phyloP scores from a whole-genome alignment of 352 stramenopile species.

The Elongisporangium prolatum region DNA sequence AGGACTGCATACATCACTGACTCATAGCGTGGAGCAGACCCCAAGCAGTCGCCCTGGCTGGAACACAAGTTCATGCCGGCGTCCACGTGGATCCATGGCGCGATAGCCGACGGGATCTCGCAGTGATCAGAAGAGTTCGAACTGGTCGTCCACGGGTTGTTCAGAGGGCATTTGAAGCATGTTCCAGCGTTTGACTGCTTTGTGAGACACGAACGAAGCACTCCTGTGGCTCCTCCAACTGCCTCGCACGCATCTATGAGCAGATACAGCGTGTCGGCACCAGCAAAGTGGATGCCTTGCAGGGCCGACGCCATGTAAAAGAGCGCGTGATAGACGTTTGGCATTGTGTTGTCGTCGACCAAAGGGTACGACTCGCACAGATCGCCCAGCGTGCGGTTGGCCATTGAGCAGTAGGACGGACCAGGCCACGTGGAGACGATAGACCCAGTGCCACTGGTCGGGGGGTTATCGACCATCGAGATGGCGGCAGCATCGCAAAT shows the following conservation, averaged over 20 bases:
- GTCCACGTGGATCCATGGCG: slow-evolving; percentile 24
- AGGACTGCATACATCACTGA: slow-evolving; percentile 7
- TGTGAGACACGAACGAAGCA: slow-evolving; percentile 47
- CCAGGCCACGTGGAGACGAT: slow-evolving; percentile 2
- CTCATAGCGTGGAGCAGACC: slow-evolving; percentile 3
- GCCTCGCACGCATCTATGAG: slow-evolving; percentile 56
- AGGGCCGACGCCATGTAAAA: slow-evolving; percentile 14
- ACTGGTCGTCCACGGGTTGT: slow-evolving; percentile 19
- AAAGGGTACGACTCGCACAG: slow-evolving; percentile 46
- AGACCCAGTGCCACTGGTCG: slow-evolving; percentile 7
- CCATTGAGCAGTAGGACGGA: slow-evolving; percentile 41
- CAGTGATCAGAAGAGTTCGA: slow-evolving; percentile 14
- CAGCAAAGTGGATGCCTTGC: slow-evolving; percentile 4
- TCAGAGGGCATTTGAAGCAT: slow-evolving; percentile 43
- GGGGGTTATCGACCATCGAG: slow-evolving; percentile 7
- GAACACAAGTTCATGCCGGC: slow-evolving; percentile 53
- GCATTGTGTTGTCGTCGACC: slow-evolving; percentile 5
- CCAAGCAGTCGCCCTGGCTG: slow-evolving; percentile 27
- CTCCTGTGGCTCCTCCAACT: slow-evolving; percentile 28
- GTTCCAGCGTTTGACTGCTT: slow-evolving; percentile 1
- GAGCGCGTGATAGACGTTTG: slow-evolving; percentile 26
- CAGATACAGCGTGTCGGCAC: slow-evolving; percentile 23
- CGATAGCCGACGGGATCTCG: slow-evolving; percentile 14
- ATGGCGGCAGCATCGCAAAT: slow-evolving; percentile 28
- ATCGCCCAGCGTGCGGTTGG: slow-evolving; percentile 41